These are phyloP conservation scores for Podospora australis DNA, from an alignment of 495 filamentous ascomycete genomes.

Conservation along the genomic window DNA sequence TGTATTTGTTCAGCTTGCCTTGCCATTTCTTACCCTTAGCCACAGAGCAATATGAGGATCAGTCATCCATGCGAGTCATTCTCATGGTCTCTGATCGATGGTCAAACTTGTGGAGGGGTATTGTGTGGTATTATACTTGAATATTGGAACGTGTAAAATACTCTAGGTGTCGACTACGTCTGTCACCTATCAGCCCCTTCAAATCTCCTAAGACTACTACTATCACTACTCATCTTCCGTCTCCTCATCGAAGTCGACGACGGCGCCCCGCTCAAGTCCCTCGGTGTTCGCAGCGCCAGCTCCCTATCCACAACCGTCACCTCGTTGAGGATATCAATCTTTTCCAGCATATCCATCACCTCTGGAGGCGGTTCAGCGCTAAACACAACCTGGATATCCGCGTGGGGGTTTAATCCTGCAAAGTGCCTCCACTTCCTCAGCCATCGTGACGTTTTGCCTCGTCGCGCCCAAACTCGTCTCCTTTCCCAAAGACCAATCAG, in stretches of 20 bases:
- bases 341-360: slow-evolving; percentile 33
- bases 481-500: slow-evolving; percentile 50
- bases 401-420: slow-evolving; percentile 46
- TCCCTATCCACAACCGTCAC: neutral
- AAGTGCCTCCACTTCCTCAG: slow-evolving; percentile 43
- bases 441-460: slow-evolving; percentile 12
- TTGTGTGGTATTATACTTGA: no score
- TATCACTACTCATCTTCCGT: slow-evolving; percentile 8
- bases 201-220: slow-evolving; percentile 12
- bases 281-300: slow-evolving; percentile 2
- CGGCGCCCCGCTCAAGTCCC: neutral
- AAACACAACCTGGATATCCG: slow-evolving; percentile 55
- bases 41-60: no score
- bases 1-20: no score
- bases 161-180: no score
- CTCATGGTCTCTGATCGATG: no score
- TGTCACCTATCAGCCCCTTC: slow-evolving; percentile 5
- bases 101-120: no score
- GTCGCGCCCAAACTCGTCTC: slow-evolving; percentile 29
- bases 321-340: slow-evolving; percentile 24
- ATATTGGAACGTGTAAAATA: no score
- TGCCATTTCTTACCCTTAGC: no score
- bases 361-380: slow-evolving; percentile 51
- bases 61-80: no score
- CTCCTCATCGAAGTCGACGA: slow-evolving; percentile 6